Base-by-base conservation (phyloP, 257 asterid genomes). In the Solanum sejunctum region DNA sequence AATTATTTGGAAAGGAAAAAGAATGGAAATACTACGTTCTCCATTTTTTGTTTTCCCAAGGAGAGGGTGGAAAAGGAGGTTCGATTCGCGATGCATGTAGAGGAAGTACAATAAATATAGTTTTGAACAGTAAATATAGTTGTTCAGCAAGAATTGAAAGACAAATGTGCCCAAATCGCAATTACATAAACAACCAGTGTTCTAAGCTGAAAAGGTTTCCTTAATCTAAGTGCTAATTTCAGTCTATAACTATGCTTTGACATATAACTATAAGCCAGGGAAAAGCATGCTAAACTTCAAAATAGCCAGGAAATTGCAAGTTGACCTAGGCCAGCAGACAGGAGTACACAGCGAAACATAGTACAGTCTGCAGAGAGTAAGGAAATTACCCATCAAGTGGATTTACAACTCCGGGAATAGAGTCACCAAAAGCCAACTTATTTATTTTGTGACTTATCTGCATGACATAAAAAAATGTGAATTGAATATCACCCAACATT, bases 361-460 rank as follows among this genome's bases (percentile, higher is more conserved):
- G 23, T n/a, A 82, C 54, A 4, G 52, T 28, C 45, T 13, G 43
- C 64, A 60, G 32, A 69, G 21, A 85, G 71, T 80, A 88, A 89
- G 86, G 54, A 85, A 84, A 82, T 86, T 93, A 97, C 99, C 98
- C 98, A 82, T 97, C 99, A 82, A 95, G 93, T 11, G 99, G 98
- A 90, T 97, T 97, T 84, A 90, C 91, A 81, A 94, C 83, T 87
- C 98, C 98, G 61, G 99, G 99, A 91, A 94, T 92, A 75, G 93
- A 85, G 82, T 92, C 98, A 85, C 99, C 99, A 87, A 95, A 95
- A 47, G 98, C 88, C 69, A 97, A 78, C 90, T 94, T 97, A 89
- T 97, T 92, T 85, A 97, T 92, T 91, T 80, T 93, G 93, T 95
- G 99, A 90, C 94, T 95, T 85, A 97, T 95, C 99, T 97, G 98